Base-by-base conservation (phyloP, 495 filamentous ascomycete genomes). In the Penicillium silybi region DNA sequence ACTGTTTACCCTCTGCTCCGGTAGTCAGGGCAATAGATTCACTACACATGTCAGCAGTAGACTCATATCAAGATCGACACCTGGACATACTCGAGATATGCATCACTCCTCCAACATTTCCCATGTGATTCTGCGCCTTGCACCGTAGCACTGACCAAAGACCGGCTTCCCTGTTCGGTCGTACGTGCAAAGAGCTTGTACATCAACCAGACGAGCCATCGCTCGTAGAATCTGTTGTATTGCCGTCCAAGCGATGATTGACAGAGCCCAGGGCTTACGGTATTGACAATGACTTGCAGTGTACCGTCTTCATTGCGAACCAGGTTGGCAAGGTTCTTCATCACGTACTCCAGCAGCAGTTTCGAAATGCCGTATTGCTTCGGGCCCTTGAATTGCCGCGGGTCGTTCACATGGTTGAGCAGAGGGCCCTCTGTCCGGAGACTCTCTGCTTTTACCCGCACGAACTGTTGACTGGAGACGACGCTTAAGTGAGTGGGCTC, bases 61-160 rank as follows among this genome's bases (percentile, higher is more conserved):
- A 23, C 1, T 18, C 37, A 41, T 15, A 11, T 7, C 20, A 32
- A 19, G 35, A 19, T 9, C 29, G 15, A 6, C 17, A 13, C 11
- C 38, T 1, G n/a, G 2, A 58, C 73, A 54, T 67, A 77, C 73
- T 74, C 70, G 1, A 75, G 51, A 56, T 74, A 73, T 11, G 66
- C 69, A 63, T 75, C 71, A 41, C 68, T 73, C 18, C 66, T 62
- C 80, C 78, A 83, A 48, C 75, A 74, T 54, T 56, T 69, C 0
- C 79, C 80, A 49, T 79, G 73, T 20, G 74, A 74, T 46, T 80
- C 78, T 1, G 53, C 50, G 0, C 76, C 79, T 44, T 78, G 64
- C 19, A 68, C 59, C 3, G 75, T 75, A 1, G 71, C 78, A 46
- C 75, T 78, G n/a, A 81, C 76, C 18, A 82, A 49, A 13, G 71